Conservation (phyloP, 2,329 filamentous ascomycete genomes). For the Lizonia empirigonia region DNA sequence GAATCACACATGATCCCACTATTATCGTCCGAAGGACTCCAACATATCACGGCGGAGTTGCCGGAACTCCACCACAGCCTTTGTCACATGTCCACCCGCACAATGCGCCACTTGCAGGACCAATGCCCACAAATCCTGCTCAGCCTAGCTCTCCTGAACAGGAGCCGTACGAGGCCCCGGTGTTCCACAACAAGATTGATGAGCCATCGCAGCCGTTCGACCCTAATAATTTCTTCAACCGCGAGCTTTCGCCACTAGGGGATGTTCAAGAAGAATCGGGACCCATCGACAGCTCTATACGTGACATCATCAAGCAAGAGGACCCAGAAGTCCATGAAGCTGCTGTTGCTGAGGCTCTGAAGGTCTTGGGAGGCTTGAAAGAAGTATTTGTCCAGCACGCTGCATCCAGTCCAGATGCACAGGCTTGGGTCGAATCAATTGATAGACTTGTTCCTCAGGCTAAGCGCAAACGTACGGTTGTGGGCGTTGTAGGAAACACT, state of each 20-base stretch:
- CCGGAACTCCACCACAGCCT: not conserved
- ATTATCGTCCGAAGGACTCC: not conserved
- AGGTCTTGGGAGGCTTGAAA: constrained; percentile 46
- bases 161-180: not conserved
- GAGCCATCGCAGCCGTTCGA: constrained; percentile 20
- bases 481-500: constrained; percentile 67
- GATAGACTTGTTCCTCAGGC: constrained; percentile 50
- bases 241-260: constrained; percentile 16
- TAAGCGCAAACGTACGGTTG: constrained; percentile 52
- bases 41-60: not conserved
- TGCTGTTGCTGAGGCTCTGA: constrained; percentile 47
- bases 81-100: not conserved
- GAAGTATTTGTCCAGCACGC: not conserved
- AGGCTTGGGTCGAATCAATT: constrained; percentile 52
- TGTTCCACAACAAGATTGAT: not conserved
- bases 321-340: constrained; percentile 47
- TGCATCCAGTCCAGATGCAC: constrained; percentile 33
- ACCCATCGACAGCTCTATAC: constrained; percentile 29
- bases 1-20: not conserved
- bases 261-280: constrained; percentile 7
- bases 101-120: not conserved
- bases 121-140: not conserved
- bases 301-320: constrained; percentile 40
- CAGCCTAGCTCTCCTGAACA: not conserved
- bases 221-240: constrained; percentile 24